Conservation (phyloP, 78 protist species). For the Speleostelium caveatum region DNA sequence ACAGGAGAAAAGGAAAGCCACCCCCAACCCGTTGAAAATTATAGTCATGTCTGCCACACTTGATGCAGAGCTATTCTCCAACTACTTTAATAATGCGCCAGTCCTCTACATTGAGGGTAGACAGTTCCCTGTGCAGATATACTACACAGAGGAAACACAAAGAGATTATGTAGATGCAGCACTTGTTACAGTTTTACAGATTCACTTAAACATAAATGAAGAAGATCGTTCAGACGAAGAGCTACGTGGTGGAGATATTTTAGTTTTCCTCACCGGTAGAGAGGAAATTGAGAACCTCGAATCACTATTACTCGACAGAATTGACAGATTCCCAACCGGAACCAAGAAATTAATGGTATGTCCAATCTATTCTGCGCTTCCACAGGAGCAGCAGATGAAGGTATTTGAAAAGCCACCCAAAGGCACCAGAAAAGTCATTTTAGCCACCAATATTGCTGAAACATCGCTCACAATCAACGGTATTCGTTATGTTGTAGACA, state of each 20-base stretch:
- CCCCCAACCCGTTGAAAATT: slow-evolving; percentile 15
- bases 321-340: slow-evolving; percentile 36
- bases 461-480: slow-evolving; percentile 96
- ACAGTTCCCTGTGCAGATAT: slow-evolving; percentile 73
- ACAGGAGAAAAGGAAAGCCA: slow-evolving; percentile 47
- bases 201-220: slow-evolving; percentile 92
- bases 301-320: slow-evolving; percentile 34
- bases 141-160: slow-evolving; percentile 59
- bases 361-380: slow-evolving; percentile 86
- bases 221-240: slow-evolving; percentile 91
- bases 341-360: slow-evolving; percentile 40
- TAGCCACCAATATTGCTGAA: slow-evolving; percentile 98
- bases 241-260: slow-evolving; percentile 90
- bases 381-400: slow-evolving; percentile 86
- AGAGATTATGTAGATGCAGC: slow-evolving; percentile 82
- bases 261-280: slow-evolving; percentile 95
- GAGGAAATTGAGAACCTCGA: slow-evolving; percentile 92
- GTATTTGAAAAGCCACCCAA: slow-evolving; percentile 91
- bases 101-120: slow-evolving; percentile 81
- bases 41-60: slow-evolving; percentile 96
- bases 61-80: slow-evolving; percentile 81
- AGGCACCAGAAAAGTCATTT: slow-evolving; percentile 90
- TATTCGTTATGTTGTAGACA: slow-evolving; percentile 91
- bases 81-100: slow-evolving; percentile 86
- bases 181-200: slow-evolving; percentile 78